Percentiles rank a stretch among this genome's conserved stretches.
phyloP scores from a whole-genome alignment of 2,329 filamentous ascomycete genomes.

The Alternaria arbusti region DNA sequence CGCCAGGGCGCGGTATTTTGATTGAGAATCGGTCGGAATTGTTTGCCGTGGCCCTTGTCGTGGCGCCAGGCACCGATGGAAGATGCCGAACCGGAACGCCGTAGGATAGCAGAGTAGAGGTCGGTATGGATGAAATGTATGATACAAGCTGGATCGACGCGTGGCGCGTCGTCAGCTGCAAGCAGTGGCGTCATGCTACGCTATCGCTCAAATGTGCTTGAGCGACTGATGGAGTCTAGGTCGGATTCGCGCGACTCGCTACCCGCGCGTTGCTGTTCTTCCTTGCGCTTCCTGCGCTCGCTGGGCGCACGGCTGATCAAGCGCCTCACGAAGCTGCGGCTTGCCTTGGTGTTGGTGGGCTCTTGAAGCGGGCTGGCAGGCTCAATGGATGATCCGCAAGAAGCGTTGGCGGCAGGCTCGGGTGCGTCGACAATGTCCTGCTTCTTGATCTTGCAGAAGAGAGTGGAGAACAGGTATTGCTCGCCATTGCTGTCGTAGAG shows the following conservation, averaged over 20 bases:
- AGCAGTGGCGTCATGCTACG: constrained; percentile 20
- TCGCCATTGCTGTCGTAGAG: constrained; percentile 88
- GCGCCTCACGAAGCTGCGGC: constrained; percentile 48
- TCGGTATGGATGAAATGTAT: constrained; percentile 29
- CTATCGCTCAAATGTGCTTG: constrained; percentile 45
- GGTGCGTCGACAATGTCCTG: constrained; percentile 56
- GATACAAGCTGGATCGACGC: constrained; percentile 28
- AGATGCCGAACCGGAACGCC: constrained; percentile 16
- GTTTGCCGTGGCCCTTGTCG: constrained; percentile 15
- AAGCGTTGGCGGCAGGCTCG: constrained; percentile 28
- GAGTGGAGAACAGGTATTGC: constrained; percentile 90
- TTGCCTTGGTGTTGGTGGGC: constrained; percentile 40
- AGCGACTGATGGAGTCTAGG: constrained; percentile 42
- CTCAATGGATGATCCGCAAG: constrained; percentile 36
- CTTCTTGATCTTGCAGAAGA: constrained; percentile 87
- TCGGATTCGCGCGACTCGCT: constrained; percentile 45
- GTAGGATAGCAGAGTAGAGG: constrained; percentile 16
- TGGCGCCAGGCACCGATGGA: constrained; percentile 10
- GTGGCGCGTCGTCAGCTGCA: constrained; percentile 30
- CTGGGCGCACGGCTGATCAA: constrained; percentile 54
- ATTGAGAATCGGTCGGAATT: constrained; percentile 13
- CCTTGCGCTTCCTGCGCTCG: constrained; percentile 48
- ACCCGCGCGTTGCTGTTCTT: constrained; percentile 33
- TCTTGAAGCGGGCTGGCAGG: constrained; percentile 37
- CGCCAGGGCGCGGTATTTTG: constrained; percentile 7